These are phyloP conservation scores for Fusarium miscanthi DNA, from an alignment of 2,329 filamentous ascomycete genomes.

Conservation along the genomic window DNA sequence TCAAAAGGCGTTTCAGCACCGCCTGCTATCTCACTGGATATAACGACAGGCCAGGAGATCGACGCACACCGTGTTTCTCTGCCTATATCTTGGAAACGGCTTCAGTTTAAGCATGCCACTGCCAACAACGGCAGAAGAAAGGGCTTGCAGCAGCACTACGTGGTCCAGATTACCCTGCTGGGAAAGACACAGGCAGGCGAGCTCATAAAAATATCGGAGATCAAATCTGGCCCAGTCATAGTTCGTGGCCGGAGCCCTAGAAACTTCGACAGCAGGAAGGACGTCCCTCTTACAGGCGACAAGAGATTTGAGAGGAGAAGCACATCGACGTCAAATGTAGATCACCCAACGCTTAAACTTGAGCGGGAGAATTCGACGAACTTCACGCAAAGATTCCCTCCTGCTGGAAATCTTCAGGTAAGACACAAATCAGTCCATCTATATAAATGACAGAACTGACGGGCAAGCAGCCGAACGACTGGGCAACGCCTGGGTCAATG, in stretches of 20 bases:
- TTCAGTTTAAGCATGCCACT: conserved; percentile 96
- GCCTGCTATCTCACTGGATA: conserved; percentile 65
- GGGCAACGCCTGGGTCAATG: conserved; percentile 56
- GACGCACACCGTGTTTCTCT: conserved; percentile 83
- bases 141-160: conserved; percentile 94
- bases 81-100: conserved; percentile 89
- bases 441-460: conserved; percentile 20
- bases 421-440: conserved; percentile 6
- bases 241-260: conserved; percentile 91
- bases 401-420: conserved; percentile 52
- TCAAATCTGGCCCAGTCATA: conserved; percentile 92
- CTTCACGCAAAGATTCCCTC: conserved; percentile 47
- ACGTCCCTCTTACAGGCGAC: conserved; percentile 76
- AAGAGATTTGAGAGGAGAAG: conserved; percentile 61
- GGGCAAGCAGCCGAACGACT: conserved; percentile 55
- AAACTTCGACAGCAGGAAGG: conserved; percentile 93
- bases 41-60: conserved; percentile 71
- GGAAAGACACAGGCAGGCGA: conserved; percentile 78
- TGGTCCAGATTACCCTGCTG: conserved; percentile 85
- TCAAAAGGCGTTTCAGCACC: conserved; percentile 63
- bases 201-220: conserved; percentile 80
- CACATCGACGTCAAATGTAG: conserved; percentile 48
- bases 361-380: conserved; percentile 49
- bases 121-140: conserved; percentile 96
- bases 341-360: conserved; percentile 48